These are phyloP conservation scores for Sambucus nigra DNA, from an alignment of 129 eudicot genomes.

Conservation along the genomic window DNA sequence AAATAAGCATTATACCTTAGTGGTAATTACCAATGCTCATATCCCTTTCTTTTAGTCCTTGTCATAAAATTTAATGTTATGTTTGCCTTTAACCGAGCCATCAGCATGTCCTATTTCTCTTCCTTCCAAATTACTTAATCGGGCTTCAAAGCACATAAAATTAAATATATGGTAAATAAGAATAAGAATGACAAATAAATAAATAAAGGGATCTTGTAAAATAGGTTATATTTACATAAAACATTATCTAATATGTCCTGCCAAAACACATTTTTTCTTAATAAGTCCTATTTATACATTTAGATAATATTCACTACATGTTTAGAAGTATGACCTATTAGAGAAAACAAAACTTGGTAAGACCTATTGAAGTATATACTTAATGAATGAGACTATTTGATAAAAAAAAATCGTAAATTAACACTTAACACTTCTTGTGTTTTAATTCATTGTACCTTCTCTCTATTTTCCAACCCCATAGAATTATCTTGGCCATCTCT, in stretches of 20 bases:
- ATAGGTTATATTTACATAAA: too few relatives aligned
- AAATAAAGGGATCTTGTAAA: too few relatives aligned
- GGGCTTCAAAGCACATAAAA: slow-evolving; percentile 64
- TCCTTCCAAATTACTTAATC: slow-evolving; percentile 79
- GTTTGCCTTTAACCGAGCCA: slow-evolving; percentile 88
- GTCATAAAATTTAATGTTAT: slow-evolving; percentile 78
- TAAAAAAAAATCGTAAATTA: too few relatives aligned
- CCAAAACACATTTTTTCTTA: too few relatives aligned
- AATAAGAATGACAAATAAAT: not conserved
- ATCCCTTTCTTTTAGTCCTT: slow-evolving; percentile 80
- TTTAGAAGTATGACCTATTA: too few relatives aligned
- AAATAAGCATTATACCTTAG: slow-evolving; percentile 82
- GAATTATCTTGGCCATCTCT: slow-evolving; percentile 74
- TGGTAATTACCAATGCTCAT: slow-evolving; percentile 74
- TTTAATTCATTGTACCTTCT: slow-evolving; percentile 39
- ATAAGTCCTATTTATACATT: too few relatives aligned
- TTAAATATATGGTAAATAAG: not conserved
- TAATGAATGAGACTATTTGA: too few relatives aligned
- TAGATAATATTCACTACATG: too few relatives aligned
- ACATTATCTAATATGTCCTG: too few relatives aligned
- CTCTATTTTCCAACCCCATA: slow-evolving; percentile 86
- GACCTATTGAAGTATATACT: too few relatives aligned
- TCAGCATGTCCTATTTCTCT: slow-evolving; percentile 73
- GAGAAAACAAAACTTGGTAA: too few relatives aligned
- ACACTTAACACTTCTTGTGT: slow-evolving; percentile 4